phyloP scores from a whole-genome alignment of 306 rosid genomes.

The Cucurbita maxima region DNA sequence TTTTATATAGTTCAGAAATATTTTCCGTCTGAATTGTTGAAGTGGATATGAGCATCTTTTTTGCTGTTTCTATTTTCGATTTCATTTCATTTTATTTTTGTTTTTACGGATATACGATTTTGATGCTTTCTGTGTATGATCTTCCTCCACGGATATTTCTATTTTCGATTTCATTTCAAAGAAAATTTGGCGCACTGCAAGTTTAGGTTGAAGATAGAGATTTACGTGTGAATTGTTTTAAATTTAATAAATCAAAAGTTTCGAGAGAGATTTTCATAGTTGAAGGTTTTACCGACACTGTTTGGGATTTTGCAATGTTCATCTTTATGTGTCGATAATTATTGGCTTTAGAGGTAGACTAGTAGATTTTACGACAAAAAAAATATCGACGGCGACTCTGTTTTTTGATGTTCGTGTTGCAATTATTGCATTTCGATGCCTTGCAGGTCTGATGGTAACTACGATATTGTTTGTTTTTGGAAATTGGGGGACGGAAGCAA shows the following conservation, averaged over 20 bases:
- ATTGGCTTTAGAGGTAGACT: not conserved
- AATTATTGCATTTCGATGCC: not conserved
- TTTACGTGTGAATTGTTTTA: not conserved
- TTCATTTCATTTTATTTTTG: not conserved
- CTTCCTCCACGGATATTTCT: not conserved
- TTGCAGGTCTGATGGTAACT: not conserved
- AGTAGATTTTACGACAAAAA: not conserved
- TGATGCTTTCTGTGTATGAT: not conserved
- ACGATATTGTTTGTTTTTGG: not conserved
- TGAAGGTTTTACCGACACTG: conserved; percentile 7
- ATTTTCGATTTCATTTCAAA: no score
- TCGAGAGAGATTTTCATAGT: not conserved
- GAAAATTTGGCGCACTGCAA: no score
- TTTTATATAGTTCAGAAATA: not conserved
- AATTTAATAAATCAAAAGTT: not conserved
- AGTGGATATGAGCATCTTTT: not conserved
- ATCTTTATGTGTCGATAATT: not conserved
- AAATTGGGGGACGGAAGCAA: not conserved
- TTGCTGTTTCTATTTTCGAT: no score
- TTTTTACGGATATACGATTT: not conserved
- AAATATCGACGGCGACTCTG: no score
- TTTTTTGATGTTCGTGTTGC: no score
- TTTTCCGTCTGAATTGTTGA: not conserved
- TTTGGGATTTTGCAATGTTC: not conserved
- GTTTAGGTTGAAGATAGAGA: not conserved